These are phyloP conservation scores for Phyllachora maydis DNA, from an alignment of 2,329 filamentous ascomycete genomes.

Conservation along the genomic window DNA sequence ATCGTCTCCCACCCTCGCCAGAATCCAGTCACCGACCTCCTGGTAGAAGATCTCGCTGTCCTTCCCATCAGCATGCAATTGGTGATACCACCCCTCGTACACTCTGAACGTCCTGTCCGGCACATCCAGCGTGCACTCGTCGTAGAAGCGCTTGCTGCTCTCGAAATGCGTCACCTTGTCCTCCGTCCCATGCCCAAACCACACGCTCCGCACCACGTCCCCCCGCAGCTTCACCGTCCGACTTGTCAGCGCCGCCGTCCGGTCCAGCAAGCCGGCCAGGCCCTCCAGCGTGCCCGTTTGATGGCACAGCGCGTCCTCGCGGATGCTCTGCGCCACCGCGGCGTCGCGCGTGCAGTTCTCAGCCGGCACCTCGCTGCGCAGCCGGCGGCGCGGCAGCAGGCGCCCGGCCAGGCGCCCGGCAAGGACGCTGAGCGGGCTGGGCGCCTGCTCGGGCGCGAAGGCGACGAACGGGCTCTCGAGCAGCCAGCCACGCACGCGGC, in stretches of 20 bases:
- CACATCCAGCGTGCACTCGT: constrained; percentile 25
- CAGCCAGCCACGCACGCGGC: constrained; percentile 50
- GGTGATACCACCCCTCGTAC: constrained; percentile 66
- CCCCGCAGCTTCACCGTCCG: constrained; percentile 22
- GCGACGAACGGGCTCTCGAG: constrained; percentile 63
- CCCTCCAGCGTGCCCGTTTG: constrained; percentile 75
- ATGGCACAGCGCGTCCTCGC: constrained; percentile 53
- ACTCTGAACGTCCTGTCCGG: constrained; percentile 49
- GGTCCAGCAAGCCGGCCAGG: constrained; percentile 56
- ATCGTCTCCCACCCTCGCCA: constrained; percentile 19
- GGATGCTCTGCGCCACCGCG: constrained; percentile 35
- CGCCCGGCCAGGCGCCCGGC: constrained; percentile 46
- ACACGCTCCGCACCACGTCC: constrained; percentile 36
- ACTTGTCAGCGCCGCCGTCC: constrained; percentile 41
- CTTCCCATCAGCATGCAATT: constrained; percentile 37
- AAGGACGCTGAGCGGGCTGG: constrained; percentile 39
- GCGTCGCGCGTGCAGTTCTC: constrained; percentile 47
- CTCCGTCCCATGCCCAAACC: constrained; percentile 55
- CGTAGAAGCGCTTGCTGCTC: constrained; percentile 42
- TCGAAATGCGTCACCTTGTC: constrained; percentile 50
- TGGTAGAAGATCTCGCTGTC: constrained; percentile 30
- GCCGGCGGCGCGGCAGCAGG: constrained; percentile 45
- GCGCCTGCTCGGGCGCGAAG: constrained; percentile 44
- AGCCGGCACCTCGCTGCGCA: constrained; percentile 43
- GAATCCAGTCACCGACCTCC: constrained; percentile 47